Base-by-base conservation (phyloP, 1,139 yeast genomes). In the Candida sojae region DNA sequence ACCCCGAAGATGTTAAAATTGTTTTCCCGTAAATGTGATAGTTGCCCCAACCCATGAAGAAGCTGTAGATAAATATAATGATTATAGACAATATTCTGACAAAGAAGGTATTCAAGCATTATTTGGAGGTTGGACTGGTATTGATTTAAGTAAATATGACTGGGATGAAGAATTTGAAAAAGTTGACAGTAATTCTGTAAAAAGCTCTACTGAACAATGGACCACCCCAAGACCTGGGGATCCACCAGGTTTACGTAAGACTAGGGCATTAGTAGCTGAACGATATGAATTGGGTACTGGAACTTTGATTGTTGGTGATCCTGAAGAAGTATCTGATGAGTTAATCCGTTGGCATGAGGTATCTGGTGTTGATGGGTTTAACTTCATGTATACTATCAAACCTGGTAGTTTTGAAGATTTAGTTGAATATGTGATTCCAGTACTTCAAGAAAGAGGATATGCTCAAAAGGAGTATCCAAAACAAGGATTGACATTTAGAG, bases 41-140 rank as follows among this genome's bases (percentile, higher is more conserved):
- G 59, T 68, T 32, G 75, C 63, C 3, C 53, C 62, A 26, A 68
- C 73, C 4, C 69, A 66, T 38, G 73, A 70, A 44, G 72, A 66
- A 45, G 73, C 74, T 2, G 57, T 52, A 25, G 61, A 54, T 7
- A 68, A 67, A 48, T 67, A 58, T 42, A 54, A 62, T 43, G 68
- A 67, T 25, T 60, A 57, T 39, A 63, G 60, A 39, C 46, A 51
- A 6, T 68, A 64, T 45, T 62, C 64, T 10, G 75, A 70, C 48
- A 39, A 57, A 3, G 71, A 69, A 41, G 75, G 75, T 6, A 67
- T 72, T 4, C 67, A 68, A 43, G 72, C 71, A 2, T 60, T 69
- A 40, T 59, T 68, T 44, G 61, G 71, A 34, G 70, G 70, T 5
- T 67, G 70, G 66, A 64, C 72, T 0, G 71, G 71, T 26, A 61